Evolutionary conservation across 2,329 filamentous ascomycete genomes (phyloP), one percentile per base, ranked within the genome.

Genomic region (Penicillium sp.): DNA sequence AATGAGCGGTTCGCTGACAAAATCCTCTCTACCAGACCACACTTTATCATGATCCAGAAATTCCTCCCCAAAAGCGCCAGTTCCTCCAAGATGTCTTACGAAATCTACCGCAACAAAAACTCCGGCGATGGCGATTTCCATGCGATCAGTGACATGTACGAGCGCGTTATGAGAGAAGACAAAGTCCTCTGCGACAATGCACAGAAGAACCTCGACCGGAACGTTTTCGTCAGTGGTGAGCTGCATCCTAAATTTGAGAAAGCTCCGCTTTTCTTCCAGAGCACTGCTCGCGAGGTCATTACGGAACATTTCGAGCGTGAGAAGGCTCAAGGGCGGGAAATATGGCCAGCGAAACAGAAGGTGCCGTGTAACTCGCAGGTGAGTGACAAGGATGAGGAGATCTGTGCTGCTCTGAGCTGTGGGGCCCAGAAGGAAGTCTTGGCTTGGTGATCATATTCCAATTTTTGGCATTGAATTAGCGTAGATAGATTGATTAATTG

Each of bases 11-110:
- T 42, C 1, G 19, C 37, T 42, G n/a, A 42, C n/a, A n/a, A n/a
- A 2, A 37, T 31, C 3, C 35, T 10, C 19, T 42, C 19, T 4
- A 19, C n/a, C 21, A 83, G 81, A 14, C 79, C 82, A n/a, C 77
- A 87, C 71, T 87, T 87, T 71, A 82, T 88, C 73, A 85, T 86
- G 76, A 81, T 87, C 54, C 84, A 87, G 67, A 78, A 84, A 56
- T 87, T 87, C 71, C 77, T 87, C 13, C 86, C 86, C 13, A 79
- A 74, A 48, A 75, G 77, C 2, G 76, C 85, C 0, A 77, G 73
- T 35, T 79, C 72, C 43, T 82, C 81, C 2, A 74, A 76, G 39
- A 87, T 88, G 82, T 77, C 78, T 55, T 87, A 88, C 70, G 83
- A 88, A 67, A 81, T 88, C 49, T 88, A 81, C 77, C 79, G 83